phyloP scores from a whole-genome alignment of 805 yeast species.

The Cyberlindnera sargentensis region DNA sequence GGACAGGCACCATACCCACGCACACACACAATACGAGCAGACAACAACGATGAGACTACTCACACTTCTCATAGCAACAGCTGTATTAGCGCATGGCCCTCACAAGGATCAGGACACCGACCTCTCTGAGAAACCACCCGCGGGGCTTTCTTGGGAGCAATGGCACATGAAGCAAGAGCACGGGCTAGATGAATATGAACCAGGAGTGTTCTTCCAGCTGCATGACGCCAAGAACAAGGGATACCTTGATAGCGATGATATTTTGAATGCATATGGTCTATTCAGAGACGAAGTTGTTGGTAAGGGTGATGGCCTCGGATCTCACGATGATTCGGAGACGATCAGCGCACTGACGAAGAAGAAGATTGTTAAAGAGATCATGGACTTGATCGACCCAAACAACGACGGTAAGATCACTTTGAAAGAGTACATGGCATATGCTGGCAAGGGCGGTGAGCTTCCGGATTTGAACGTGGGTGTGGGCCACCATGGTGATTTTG shows the following conservation, averaged over 20 bases:
- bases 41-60: not conserved
- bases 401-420: conserved; percentile 56
- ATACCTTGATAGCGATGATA: conserved; percentile 50
- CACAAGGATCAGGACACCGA: conserved; percentile 15
- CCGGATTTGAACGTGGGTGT: conserved; percentile 94
- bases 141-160: conserved; percentile 60
- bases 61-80: not conserved
- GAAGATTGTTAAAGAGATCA: conserved; percentile 46
- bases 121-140: conserved; percentile 35
- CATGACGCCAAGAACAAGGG: conserved; percentile 69
- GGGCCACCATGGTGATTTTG: conserved; percentile 92
- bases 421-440: conserved; percentile 65
- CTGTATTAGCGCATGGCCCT: conserved; percentile 13
- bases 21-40: too few species aligned
- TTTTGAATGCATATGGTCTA: conserved; percentile 76
- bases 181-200: conserved; percentile 63
- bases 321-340: conserved; percentile 57
- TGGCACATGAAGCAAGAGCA: conserved; percentile 94
- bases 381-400: conserved; percentile 57
- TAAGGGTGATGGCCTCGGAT: conserved; percentile 85
- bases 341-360: conserved; percentile 48
- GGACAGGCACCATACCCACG: too few species aligned
- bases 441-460: conserved; percentile 56
- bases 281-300: conserved; percentile 69
- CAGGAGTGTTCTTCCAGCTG: conserved; percentile 67